Evolutionary conservation across 345 rosid species (phyloP).

Genomic region (Melaleuca alternifolia): DNA sequence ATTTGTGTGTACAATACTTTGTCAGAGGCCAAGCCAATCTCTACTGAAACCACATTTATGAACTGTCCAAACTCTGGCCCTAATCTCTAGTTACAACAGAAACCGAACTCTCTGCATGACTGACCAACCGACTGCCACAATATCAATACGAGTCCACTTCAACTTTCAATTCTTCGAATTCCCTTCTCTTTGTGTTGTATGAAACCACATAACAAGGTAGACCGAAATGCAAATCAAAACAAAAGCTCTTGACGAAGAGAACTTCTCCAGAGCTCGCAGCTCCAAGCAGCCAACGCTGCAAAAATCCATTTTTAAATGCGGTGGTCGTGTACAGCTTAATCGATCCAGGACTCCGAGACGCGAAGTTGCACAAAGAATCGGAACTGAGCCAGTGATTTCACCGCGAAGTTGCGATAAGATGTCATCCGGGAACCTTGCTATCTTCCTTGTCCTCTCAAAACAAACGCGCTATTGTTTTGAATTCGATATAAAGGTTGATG

Average conservation of each 20-base stretch:
- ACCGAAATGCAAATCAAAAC: background rate
- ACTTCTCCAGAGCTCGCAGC: background rate
- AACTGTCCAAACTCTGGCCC: background rate
- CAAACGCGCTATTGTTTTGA: background rate
- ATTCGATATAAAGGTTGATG: background rate
- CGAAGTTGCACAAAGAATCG: background rate
- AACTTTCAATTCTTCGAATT: too few species aligned
- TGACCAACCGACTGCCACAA: too few species aligned
- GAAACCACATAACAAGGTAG: background rate
- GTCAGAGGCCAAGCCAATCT: rapidly evolving
- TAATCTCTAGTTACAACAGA: background rate
- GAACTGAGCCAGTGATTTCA: background rate
- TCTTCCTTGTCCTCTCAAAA: background rate
- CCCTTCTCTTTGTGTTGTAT: background rate
- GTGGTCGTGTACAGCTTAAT: background rate
- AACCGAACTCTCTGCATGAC: background rate
- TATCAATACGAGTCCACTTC: background rate
- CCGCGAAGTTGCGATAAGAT: background rate
- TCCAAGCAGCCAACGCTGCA: background rate
- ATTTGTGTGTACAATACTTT: background rate
- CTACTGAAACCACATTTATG: background rate
- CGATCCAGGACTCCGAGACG: background rate
- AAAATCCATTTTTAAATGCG: too few species aligned
- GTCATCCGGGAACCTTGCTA: background rate
- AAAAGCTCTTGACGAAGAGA: background rate